These are phyloP conservation scores for Coniochaeta sp. DNA, from an alignment of 2,329 filamentous ascomycete species.

Conservation along the genomic window DNA sequence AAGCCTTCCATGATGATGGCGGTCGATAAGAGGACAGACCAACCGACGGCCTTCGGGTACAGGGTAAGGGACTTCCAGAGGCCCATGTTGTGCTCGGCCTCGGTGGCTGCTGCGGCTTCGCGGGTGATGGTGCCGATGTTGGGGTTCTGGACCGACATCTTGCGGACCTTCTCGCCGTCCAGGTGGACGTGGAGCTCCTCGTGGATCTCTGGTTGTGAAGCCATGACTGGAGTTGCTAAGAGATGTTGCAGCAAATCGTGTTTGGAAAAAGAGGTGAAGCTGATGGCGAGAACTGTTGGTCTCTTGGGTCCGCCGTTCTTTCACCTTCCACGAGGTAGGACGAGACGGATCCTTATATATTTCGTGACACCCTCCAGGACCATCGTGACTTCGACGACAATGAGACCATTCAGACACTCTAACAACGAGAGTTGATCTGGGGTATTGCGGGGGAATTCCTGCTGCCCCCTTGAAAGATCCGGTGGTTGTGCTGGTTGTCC, in stretches of 20 bases:
- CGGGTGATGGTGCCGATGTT: neutral
- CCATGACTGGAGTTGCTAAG: neutral
- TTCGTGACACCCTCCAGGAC: no score
- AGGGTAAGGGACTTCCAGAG: slow-evolving; percentile 27
- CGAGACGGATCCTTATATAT: neutral
- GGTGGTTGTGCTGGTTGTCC: no score
- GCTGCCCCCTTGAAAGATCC: no score
- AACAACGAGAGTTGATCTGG: no score
- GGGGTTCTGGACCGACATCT: neutral
- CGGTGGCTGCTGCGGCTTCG: slow-evolving; percentile 3
- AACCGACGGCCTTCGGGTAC: slow-evolving; percentile 34
- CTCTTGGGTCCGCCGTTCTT: no score
- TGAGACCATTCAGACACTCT: no score
- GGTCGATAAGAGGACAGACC: slow-evolving; percentile 33
- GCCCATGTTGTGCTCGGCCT: slow-evolving; percentile 28
- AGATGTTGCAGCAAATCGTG: no score
- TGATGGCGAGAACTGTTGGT: neutral
- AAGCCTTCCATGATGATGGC: slow-evolving; percentile 35
- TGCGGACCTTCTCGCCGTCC: neutral
- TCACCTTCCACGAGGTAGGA: neutral
- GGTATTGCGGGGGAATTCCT: no score
- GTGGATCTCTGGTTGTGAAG: neutral
- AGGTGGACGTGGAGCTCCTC: neutral
- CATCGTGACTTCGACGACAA: no score
- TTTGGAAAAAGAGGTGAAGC: no score